A percentile compares a stretch with the other conserved stretches of the same genome.
Conservation (phyloP, 345 rosid species). For the Lenwebbia sp. region DNA sequence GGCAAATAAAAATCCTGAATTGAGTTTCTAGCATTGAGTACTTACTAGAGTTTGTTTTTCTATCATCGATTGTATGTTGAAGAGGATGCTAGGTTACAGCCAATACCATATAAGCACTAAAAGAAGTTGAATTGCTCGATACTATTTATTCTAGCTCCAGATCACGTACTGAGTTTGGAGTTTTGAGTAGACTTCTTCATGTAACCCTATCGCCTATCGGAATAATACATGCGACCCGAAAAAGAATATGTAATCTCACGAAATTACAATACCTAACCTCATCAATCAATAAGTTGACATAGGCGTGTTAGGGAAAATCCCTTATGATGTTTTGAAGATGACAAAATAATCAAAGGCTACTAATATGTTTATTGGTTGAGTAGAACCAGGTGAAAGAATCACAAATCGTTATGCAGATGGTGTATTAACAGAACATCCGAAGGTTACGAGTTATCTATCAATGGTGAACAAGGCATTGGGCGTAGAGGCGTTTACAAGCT, state of each 20-base stretch:
- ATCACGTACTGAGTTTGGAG: neutral
- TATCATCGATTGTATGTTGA: neutral
- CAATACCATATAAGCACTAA: neutral
- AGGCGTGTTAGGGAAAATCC: too few relatives aligned
- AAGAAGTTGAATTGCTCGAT: neutral
- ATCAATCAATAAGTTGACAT: neutral
- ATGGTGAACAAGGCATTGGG: too few relatives aligned
- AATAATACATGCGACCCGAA: neutral
- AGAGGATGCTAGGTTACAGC: neutral
- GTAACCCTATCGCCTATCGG: neutral
- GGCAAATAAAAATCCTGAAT: neutral
- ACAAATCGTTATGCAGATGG: too few relatives aligned
- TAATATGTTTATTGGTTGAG: too few relatives aligned
- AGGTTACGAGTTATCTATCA: too few relatives aligned
- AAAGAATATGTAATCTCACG: neutral
- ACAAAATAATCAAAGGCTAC: too few relatives aligned
- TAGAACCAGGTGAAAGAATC: too few relatives aligned
- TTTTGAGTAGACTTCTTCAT: neutral
- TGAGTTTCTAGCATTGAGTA: neutral
- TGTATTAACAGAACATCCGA: too few relatives aligned
- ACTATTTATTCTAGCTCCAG: neutral
- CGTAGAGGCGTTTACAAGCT: too few relatives aligned
- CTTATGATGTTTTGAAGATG: too few relatives aligned
- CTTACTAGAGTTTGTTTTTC: neutral
- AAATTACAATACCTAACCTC: neutral